Evolutionary conservation across 257 asterid genomes (phyloP).

Genomic region (Gentiana straminea): DNA sequence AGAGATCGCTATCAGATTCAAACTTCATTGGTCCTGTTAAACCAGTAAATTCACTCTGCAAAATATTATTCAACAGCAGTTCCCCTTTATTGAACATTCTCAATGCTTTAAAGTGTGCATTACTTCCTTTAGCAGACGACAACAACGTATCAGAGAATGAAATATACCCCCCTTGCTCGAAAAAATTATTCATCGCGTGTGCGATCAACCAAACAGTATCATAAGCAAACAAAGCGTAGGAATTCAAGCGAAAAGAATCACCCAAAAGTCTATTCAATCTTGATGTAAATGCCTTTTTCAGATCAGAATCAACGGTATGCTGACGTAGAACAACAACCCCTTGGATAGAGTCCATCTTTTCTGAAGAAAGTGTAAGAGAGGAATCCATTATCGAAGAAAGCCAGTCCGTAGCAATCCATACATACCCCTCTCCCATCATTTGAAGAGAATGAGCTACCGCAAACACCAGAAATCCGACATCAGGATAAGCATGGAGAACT

Average conservation of each 20-base stretch:
- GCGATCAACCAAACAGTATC: constrained; percentile 82
- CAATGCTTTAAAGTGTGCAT: constrained; percentile 60
- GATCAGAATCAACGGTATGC: constrained; percentile 32
- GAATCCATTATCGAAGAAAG: constrained; percentile 37
- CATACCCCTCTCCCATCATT: constrained; percentile 44
- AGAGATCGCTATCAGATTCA: constrained; percentile 36
- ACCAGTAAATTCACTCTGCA: constrained; percentile 57
- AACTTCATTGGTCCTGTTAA: constrained; percentile 69
- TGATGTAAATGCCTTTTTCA: constrained; percentile 36
- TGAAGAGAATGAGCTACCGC: constrained; percentile 38
- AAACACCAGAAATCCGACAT: constrained; percentile 27
- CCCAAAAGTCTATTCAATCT: constrained; percentile 48
- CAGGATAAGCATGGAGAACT: constrained; percentile 33
- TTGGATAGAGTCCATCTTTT: constrained; percentile 29
- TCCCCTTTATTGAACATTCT: constrained; percentile 68
- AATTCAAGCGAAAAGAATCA: constrained; percentile 51
- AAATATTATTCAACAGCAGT: constrained; percentile 41
- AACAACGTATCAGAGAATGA: constrained; percentile 61
- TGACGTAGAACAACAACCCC: constrained; percentile 36
- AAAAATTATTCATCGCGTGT: constrained; percentile 59
- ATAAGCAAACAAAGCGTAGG: constrained; percentile 71
- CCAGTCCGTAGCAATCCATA: constrained; percentile 49
- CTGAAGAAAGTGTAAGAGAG: constrained; percentile 20
- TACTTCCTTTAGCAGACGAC: constrained; percentile 28
- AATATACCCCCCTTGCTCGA: constrained; percentile 57